phyloP scores from a whole-genome alignment of 1,139 yeast species.

The Hansenula sp. region DNA sequence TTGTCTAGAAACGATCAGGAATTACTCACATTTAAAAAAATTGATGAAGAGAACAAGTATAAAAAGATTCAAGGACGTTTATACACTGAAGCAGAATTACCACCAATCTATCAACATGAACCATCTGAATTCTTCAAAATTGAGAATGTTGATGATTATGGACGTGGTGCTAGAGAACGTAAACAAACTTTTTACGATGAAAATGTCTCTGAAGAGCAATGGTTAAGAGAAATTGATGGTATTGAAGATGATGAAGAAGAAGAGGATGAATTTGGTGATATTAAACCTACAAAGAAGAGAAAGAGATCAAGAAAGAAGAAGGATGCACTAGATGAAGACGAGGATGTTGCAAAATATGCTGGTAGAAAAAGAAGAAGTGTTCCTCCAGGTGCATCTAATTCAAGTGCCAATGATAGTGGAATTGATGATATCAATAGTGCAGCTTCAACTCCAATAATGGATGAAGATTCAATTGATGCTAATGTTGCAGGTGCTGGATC shows the following conservation, averaged over 20 bases:
- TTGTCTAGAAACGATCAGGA: constrained; percentile 67
- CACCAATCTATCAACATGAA: constrained; percentile 63
- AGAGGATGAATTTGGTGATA: constrained; percentile 8
- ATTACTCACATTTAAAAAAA: constrained; percentile 43
- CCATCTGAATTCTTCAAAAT: constrained; percentile 48
- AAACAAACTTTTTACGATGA: constrained; percentile 58
- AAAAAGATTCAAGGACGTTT: constrained; percentile 49
- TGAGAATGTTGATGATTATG: constrained; percentile 41
- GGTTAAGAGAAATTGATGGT: constrained; percentile 58
- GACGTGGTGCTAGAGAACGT: constrained; percentile 65
- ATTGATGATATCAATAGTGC: constrained; percentile 10
- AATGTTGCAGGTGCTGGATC: constrained; percentile 5
- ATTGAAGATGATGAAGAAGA: constrained; percentile 27
- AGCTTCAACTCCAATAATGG: constrained; percentile 5
- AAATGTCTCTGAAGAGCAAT: constrained; percentile 71
- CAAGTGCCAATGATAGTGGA: constrained; percentile 9
- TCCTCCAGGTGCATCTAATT: constrained; percentile 8
- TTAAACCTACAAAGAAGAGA: constrained; percentile 13
- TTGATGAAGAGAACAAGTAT: constrained; percentile 55
- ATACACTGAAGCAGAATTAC: constrained; percentile 58
- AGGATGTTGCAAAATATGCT: background rate
- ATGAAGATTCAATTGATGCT: constrained; percentile 3
- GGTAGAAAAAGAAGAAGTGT: constrained; percentile 23
- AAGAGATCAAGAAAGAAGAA: constrained; percentile 11
- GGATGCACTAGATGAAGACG: constrained; percentile 8